Evolutionary conservation across 140 eudicot genomes (phyloP), one percentile per base, ranked within the genome.

Genomic region (Erigeron philadelphicus): DNA sequence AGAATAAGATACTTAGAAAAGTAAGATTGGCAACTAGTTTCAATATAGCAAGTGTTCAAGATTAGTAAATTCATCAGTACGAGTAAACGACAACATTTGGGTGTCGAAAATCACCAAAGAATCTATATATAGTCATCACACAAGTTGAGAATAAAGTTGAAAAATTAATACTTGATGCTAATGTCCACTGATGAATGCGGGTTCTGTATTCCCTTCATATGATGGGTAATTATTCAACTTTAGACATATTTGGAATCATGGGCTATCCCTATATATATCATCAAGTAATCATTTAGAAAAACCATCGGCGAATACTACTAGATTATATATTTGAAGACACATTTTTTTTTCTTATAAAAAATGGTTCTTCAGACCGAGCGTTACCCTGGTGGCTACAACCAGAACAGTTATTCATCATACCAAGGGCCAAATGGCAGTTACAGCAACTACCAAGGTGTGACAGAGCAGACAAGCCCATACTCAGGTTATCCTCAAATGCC

Each of bases 321-420:
- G 41, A 71, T 63, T 55, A 3, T 54, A 48, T 54, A 48, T 69
- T 64, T 56, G 53, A 57, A 68, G 52, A 44, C 2, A 64, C 75
- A 63, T 57, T 17, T 42, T 57, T 17, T 42, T 5, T 56, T 15
- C 6, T 10, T 5, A 4, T 11, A 18, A 15, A 76, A 70, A 55
- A 85, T 85, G 90, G 87, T 85, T 74, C 73, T 82, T 52, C 66
- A 76, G 41, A 16, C 58, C 10, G 81, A 82, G 74, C 66, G 63
- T 6, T 76, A 67, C 76, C 78, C 74, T 11, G 72, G 68, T 62
- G 83, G 83, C 68, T 85, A 85, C 79, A 41, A 44, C 3, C 79
- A 72, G 7, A 76, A 80, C 53, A 74, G 56, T 75, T 76, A 78
- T 67, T 44, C 70, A 7, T 15, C 75, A 40, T 58, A 67, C 77